Conservation (phyloP, 371 early-diverging fungal species). For the Mucor lusitanicus region DNA sequence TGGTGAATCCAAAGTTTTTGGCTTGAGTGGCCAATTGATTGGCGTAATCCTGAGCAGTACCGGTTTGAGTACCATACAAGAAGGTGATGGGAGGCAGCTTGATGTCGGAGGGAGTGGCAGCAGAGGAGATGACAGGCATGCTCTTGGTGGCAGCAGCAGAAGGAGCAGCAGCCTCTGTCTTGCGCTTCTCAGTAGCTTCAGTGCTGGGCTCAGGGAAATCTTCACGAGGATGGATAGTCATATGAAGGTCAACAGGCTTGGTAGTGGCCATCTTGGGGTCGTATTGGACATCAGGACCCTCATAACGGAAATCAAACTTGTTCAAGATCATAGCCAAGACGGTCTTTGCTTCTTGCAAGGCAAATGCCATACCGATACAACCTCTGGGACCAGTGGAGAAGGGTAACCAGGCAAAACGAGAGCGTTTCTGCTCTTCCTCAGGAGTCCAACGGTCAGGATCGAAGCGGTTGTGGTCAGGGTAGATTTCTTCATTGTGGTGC, state of each 20-base stretch:
- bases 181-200: conserved; percentile 4
- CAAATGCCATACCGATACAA: conserved; percentile 28
- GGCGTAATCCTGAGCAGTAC: conserved; percentile 59
- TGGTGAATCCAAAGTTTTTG: conserved; percentile 46
- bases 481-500: conserved; percentile 51
- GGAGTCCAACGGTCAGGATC: conserved; percentile 61
- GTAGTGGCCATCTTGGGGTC: conserved; percentile 40
- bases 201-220: conserved; percentile 40
- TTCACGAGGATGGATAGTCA: conserved; percentile 42
- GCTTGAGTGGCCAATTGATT: conserved; percentile 43
- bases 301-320: conserved; percentile 42
- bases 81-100: conserved; percentile 46
- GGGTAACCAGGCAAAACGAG: conserved; percentile 58
- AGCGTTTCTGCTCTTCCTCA: conserved; percentile 56
- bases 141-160: not conserved
- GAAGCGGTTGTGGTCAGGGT: conserved; percentile 46
- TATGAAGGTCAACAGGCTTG: conserved; percentile 37
- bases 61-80: conserved; percentile 59
- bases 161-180: conserved; percentile 5
- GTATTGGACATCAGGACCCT: conserved; percentile 39
- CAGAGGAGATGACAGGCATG: conserved; percentile 10
- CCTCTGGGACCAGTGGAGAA: conserved; percentile 51
- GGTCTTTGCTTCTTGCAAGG: conserved; percentile 61
- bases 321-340: conserved; percentile 53
- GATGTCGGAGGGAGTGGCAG: not conserved